Evolutionary conservation across 2,329 filamentous ascomycete genomes (phyloP).

Genomic region (Albifimbria verrucaria): DNA sequence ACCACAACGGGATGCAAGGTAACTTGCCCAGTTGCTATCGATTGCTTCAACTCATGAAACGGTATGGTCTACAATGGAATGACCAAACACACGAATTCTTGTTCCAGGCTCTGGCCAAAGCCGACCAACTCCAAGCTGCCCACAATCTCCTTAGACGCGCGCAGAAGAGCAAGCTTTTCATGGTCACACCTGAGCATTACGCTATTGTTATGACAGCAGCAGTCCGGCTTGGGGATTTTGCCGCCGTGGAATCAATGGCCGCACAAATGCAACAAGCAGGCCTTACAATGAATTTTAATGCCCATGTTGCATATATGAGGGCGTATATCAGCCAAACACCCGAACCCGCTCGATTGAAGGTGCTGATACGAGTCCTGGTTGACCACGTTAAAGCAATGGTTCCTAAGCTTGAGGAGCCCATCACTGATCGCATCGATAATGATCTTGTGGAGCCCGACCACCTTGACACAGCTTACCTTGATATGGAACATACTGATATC

Average conservation of each 20-base stretch:
- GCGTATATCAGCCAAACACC: not conserved
- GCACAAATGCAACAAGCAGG: conserved; percentile 39
- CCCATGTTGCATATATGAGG: conserved; percentile 36
- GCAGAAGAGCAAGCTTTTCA: conserved; percentile 40
- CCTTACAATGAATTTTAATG: conserved; percentile 39
- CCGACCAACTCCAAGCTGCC: conserved; percentile 47
- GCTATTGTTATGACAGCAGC: conserved; percentile 51
- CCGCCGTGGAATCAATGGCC: conserved; percentile 38
- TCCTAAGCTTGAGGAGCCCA: not conserved
- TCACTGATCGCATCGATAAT: too few relatives aligned
- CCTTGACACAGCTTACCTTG: too few relatives aligned
- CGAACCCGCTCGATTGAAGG: not conserved
- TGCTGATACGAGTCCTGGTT: not conserved
- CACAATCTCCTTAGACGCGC: conserved; percentile 44
- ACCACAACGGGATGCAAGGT: conserved; percentile 63
- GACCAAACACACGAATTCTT: conserved; percentile 47
- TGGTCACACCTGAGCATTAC: conserved; percentile 47
- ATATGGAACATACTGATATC: too few relatives aligned
- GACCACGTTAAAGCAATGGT: not conserved
- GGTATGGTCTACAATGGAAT: conserved; percentile 44
- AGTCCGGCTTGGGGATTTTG: conserved; percentile 40
- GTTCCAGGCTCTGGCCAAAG: conserved; percentile 45
- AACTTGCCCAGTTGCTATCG: conserved; percentile 47
- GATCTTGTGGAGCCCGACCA: too few relatives aligned
- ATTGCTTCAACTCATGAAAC: conserved; percentile 46